Evolutionary conservation across 2,329 filamentous ascomycete genomes (phyloP), one percentile per base, ranked within the genome.

Genomic region (Penicillium sp.): DNA sequence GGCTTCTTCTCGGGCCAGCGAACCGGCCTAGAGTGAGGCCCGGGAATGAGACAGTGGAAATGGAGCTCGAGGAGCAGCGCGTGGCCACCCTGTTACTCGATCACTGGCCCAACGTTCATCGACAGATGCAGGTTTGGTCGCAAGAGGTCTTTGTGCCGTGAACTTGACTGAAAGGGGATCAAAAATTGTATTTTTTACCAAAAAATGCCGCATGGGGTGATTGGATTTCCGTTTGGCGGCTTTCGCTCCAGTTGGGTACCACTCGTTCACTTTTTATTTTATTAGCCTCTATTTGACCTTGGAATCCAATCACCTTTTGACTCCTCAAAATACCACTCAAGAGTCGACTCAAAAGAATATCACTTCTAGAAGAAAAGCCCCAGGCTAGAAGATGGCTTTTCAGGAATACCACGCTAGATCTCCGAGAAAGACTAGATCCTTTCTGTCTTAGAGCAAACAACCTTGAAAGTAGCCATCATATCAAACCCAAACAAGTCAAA

Each of bases 51-150:
- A 45, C 2, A 13, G 58, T 67, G 46, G 60, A 65, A 50, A 54
- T 53, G 18, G 64, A 70, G 52, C 56, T 67, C 13, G 63, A 70
- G 16, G 60, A 65, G 18, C 61, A 65, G 27, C 61, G 65, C 27
- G 67, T 75, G 27, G 64, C 65, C 45, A 57, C 48, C 24, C 66
- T 75, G 62, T 48, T 77, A 54, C 59, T 75, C 42, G 63, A 61
- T 22, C 57, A 69, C 49, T 77, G 74, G 74, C 66, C 64, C 10
- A 60, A 56, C 3, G 61, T 77, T 16, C 72, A 67, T 49, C 62
- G 64, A 18, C 70, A 73, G 45, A 51, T 75, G 39, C 59, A 60
- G 48, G 38, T 53, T n/a, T 72, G 68, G 69, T 40, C 9, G 7
- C n/a, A 16, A 21, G 38, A 40, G n/a, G 70, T 16, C n/a, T 21